Conservation (phyloP, 345 rosid genomes). For the Ceriops zippeliana region DNA sequence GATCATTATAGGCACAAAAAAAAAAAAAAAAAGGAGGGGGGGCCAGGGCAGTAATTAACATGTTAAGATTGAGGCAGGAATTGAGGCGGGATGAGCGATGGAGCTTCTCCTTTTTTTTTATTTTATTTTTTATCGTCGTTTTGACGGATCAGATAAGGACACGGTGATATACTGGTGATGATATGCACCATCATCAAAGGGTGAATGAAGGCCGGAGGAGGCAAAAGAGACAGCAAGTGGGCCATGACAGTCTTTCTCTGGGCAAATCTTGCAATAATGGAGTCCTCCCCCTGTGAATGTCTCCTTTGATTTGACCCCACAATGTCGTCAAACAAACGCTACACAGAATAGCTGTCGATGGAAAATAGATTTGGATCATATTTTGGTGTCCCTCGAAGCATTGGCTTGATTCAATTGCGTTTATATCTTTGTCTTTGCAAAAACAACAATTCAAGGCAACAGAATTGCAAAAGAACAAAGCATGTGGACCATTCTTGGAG, state of each 20-base stretch:
- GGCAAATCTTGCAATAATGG: conserved; percentile 51
- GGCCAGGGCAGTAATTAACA: conserved; percentile 16
- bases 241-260: conserved; percentile 42
- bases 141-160: conserved; percentile 36
- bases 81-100: conserved; percentile 1
- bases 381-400: conserved; percentile 15
- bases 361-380: background rate
- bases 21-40: background rate
- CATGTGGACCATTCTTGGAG: conserved; percentile 9
- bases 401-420: background rate
- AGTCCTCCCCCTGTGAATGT: conserved; percentile 30
- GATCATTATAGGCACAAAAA: conserved; percentile 17
- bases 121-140: conserved; percentile 11
- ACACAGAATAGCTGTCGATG: conserved; percentile 4
- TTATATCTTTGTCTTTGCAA: background rate
- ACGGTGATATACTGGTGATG: conserved; percentile 34
- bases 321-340: conserved; percentile 24
- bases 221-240: conserved; percentile 52
- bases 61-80: conserved; percentile 6
- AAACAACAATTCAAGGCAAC: background rate
- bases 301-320: conserved; percentile 43
- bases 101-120: conserved; percentile 12
- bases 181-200: conserved; percentile 46
- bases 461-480: conserved; percentile 12
- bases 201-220: conserved; percentile 48